phyloP scores from a whole-genome alignment of 2,329 filamentous ascomycete genomes.

The Esteya vermicola region DNA sequence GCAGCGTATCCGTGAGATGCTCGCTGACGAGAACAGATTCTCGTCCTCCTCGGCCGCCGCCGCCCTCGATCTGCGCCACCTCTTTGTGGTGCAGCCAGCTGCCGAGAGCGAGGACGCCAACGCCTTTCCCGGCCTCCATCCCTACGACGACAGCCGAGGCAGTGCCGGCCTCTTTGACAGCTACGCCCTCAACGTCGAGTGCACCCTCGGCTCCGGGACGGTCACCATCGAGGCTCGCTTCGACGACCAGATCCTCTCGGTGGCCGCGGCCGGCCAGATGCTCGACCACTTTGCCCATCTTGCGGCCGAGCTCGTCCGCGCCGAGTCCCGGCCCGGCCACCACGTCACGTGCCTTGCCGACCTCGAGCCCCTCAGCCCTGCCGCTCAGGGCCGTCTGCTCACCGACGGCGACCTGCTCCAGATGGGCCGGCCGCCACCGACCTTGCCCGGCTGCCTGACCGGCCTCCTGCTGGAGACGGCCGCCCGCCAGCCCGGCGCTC shows the following conservation, averaged over 20 bases:
- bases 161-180: neutral
- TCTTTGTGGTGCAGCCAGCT: neutral
- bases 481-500: conserved; percentile 11
- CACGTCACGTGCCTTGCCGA: neutral
- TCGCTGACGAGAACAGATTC: too few species aligned
- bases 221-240: neutral
- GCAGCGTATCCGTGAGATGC: conserved; percentile 35
- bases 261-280: too few species aligned
- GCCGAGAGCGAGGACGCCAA: neutral
- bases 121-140: neutral
- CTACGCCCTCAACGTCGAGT: neutral
- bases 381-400: neutral
- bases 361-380: neutral
- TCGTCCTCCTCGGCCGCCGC: neutral
- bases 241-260: neutral
- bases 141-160: neutral
- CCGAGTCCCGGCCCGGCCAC: too few species aligned
- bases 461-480: conserved; percentile 3
- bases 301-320: too few species aligned
- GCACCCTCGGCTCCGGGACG: neutral
- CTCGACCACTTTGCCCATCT: too few species aligned
- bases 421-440: neutral
- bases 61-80: neutral
- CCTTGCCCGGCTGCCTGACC: too few species aligned
- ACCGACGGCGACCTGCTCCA: neutral